These are phyloP conservation scores for Peronosclerospora sorghi DNA, from an alignment of 352 stramenopile genomes.

Conservation along the genomic window DNA sequence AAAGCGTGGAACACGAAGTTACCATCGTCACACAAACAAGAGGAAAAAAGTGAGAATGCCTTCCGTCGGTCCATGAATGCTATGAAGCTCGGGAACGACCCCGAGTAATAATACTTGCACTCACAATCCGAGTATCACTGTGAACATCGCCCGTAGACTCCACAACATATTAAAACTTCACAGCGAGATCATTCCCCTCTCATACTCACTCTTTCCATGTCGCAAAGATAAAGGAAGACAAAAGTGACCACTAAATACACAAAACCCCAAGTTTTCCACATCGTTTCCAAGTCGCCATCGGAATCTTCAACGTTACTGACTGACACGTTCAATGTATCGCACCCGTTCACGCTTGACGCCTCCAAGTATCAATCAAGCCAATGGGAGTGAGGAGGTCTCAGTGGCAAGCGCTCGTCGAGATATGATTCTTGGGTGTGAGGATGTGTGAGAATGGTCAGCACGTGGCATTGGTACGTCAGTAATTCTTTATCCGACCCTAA, in stretches of 20 bases:
- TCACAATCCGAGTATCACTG: neutral
- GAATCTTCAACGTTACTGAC: constrained; percentile 76
- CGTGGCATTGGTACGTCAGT: constrained; percentile 81
- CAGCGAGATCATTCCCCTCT: too few relatives aligned
- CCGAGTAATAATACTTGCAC: constrained; percentile 89
- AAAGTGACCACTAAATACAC: constrained; percentile 62
- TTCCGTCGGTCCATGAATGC: constrained; percentile 95
- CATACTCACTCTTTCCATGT: constrained; percentile 79
- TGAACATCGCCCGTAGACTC: too few relatives aligned
- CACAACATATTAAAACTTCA: too few relatives aligned
- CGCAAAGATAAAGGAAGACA: constrained; percentile 79
- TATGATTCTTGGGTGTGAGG: constrained; percentile 81
- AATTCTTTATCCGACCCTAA: constrained; percentile 77
- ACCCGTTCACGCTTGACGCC: constrained; percentile 62
- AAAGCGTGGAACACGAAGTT: constrained; percentile 46
- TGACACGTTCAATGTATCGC: constrained; percentile 73
- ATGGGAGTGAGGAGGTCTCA: constrained; percentile 75
- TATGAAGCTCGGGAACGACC: constrained; percentile 88
- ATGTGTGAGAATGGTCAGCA: constrained; percentile 76
- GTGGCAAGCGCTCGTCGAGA: constrained; percentile 58
- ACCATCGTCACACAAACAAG: constrained; percentile 56
- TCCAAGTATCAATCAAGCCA: constrained; percentile 60
- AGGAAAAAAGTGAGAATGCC: constrained; percentile 91
- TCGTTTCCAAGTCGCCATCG: constrained; percentile 65
- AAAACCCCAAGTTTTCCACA: constrained; percentile 70